These are phyloP conservation scores for Colletotrichum endophyticum DNA, from an alignment of 2,329 filamentous ascomycete genomes.

Conservation along the genomic window DNA sequence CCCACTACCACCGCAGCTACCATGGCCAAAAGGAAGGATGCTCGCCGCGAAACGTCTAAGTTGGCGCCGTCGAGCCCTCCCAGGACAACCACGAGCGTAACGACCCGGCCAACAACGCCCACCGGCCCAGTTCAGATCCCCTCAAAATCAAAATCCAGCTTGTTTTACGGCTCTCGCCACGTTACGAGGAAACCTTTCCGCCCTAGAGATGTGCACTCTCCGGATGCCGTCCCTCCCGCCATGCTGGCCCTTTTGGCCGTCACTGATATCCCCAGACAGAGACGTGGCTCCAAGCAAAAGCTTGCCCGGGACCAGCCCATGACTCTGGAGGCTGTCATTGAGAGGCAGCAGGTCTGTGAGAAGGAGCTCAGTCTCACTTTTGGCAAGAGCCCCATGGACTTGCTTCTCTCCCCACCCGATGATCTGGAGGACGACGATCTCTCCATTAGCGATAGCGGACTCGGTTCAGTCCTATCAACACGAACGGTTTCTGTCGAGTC, in stretches of 20 bases:
- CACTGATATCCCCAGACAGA: slow-evolving; percentile 62
- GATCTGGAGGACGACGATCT: slow-evolving; percentile 54
- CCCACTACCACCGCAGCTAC: slow-evolving; percentile 14
- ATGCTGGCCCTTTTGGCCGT: slow-evolving; percentile 66
- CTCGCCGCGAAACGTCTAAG: slow-evolving; percentile 22
- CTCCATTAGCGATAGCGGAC: slow-evolving; percentile 54
- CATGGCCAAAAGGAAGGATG: slow-evolving; percentile 24
- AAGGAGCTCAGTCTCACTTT: slow-evolving; percentile 63
- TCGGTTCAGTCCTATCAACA: slow-evolving; percentile 57
- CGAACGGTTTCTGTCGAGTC: slow-evolving; percentile 66
- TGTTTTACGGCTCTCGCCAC: slow-evolving; percentile 40
- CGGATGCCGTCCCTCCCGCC: slow-evolving; percentile 62
- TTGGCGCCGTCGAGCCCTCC: slow-evolving; percentile 23
- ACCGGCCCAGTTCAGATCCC: slow-evolving; percentile 63
- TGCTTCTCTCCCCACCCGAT: slow-evolving; percentile 66
- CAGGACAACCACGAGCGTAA: slow-evolving; percentile 22
- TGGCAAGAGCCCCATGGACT: slow-evolving; percentile 60
- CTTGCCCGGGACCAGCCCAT: slow-evolving; percentile 35
- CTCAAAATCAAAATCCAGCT: slow-evolving; percentile 42
- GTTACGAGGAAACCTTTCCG: slow-evolving; percentile 38
- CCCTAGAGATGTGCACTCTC: slow-evolving; percentile 50
- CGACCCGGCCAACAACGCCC: slow-evolving; percentile 28
- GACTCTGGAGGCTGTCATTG: slow-evolving; percentile 62
- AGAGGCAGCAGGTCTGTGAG: slow-evolving; percentile 58
- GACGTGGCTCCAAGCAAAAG: slow-evolving; percentile 34